These are phyloP conservation scores for Fusarium sp. DNA, from an alignment of 2,329 filamentous ascomycete genomes.

Conservation along the genomic window DNA sequence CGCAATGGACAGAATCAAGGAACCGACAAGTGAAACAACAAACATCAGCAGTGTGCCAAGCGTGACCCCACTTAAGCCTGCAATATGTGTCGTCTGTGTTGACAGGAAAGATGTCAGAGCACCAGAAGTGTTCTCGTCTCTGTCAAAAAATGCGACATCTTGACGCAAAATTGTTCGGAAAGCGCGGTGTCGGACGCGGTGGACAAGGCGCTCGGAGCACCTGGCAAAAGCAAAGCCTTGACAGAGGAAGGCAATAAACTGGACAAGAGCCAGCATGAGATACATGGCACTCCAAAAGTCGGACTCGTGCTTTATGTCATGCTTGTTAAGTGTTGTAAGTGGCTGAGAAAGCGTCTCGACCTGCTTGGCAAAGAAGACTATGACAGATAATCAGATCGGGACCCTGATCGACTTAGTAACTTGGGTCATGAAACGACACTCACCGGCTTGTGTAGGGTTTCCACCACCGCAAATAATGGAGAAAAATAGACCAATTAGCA, in stretches of 20 bases:
- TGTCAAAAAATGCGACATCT: conserved; percentile 92
- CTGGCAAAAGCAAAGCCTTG: conserved; percentile 83
- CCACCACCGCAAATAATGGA: conserved; percentile 82
- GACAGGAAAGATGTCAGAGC: conserved; percentile 89
- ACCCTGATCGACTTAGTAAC: not conserved
- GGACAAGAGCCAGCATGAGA: conserved; percentile 80
- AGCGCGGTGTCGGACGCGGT: conserved; percentile 81
- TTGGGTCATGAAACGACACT: not conserved
- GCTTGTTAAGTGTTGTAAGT: conserved; percentile 61
- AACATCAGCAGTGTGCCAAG: conserved; percentile 88
- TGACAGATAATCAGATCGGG: conserved; percentile 53
- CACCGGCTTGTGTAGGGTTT: conserved; percentile 68
- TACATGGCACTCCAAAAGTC: conserved; percentile 93
- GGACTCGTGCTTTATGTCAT: conserved; percentile 72
- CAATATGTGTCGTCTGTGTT: conserved; percentile 87
- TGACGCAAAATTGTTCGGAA: conserved; percentile 92
- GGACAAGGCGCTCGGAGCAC: conserved; percentile 85
- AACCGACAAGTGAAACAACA: conserved; percentile 78
- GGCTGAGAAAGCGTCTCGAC: conserved; percentile 74
- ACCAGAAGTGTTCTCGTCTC: conserved; percentile 87
- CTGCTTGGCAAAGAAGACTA: conserved; percentile 89
- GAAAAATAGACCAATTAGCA: conserved; percentile 78
- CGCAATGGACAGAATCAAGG: conserved; percentile 74
- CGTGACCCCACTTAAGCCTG: conserved; percentile 87
- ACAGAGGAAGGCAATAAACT: conserved; percentile 72